Evolutionary conservation across 257 asterid genomes (phyloP), one percentile per base, ranked within the genome.

Genomic region (Solanum rostratum): DNA sequence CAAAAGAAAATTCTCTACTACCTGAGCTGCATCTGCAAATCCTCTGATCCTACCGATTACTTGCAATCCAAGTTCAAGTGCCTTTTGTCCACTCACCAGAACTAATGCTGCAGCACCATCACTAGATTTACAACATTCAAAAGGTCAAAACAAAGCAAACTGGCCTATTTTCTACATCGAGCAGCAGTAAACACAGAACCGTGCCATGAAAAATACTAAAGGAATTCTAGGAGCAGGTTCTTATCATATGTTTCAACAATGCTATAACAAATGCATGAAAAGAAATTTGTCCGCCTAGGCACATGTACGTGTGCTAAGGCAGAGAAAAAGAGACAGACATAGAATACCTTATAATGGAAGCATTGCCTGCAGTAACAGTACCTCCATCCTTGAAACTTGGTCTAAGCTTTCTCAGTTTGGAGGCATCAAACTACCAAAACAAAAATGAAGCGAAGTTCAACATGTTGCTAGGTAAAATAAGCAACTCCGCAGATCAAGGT

Each of bases 1-100:
- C 80, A 66, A 13, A 81, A 24, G 52, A 18, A 10, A 69, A 19
- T n/a, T 33, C 82, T 79, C 60, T 43, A 49, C 52, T 85, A 95
- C 99, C 98, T 93, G 98, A 85, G 99, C 99, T 60, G 98, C 98
- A 86, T 96, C 99, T 43, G 99, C 98, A 89, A 81, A 93, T 86
- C 98, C 99, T 88, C 92, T 90, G 87, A 96, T 92, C 86, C 85
- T 93, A 84, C 96, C 97, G 52, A 96, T 92, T 80, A 96, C 95
- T 43, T 90, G 85, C 85, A 96, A 86, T 84, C 98, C 98, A 85
- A 87, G 97, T 83, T 92, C 92, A 85, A 87, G 85, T 33, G 95
- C 98, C 90, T 86, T 91, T 85, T 90, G 90, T 85, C 98, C 99
- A 85, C 97, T 94, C 88, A 94, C 98, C 19, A 96, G 94, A 79